phyloP scores from a whole-genome alignment of 805 yeast genomes.

The Brettanomyces bruxellensis region DNA sequence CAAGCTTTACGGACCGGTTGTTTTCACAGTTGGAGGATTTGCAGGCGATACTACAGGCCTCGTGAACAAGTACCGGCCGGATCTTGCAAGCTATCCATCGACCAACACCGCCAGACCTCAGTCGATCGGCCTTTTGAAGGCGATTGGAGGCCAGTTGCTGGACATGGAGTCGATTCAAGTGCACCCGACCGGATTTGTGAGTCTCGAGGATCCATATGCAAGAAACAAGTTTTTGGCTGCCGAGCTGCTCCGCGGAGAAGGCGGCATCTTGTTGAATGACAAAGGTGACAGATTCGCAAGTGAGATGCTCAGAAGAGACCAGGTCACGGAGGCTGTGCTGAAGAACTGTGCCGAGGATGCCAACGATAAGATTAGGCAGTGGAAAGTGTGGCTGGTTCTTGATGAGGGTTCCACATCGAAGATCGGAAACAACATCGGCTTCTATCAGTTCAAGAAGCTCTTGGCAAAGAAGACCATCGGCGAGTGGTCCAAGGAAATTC shows the following conservation, averaged over 20 bases:
- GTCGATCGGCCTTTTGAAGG: constrained; percentile 47
- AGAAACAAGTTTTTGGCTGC: constrained; percentile 48
- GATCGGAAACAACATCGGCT: constrained; percentile 44
- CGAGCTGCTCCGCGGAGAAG: constrained; percentile 59
- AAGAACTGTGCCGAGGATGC: constrained; percentile 20
- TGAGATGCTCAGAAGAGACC: constrained; percentile 52
- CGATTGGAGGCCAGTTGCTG: constrained; percentile 43
- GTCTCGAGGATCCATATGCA: constrained; percentile 30
- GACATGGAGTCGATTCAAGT: constrained; percentile 61
- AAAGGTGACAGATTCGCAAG: constrained; percentile 44
- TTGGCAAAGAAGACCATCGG: constrained; percentile 38
- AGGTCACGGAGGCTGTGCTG: constrained; percentile 50
- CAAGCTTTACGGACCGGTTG: constrained; percentile 43
- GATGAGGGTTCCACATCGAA: constrained; percentile 36
- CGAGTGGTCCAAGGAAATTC: constrained; percentile 31
- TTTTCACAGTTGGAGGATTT: constrained; percentile 58
- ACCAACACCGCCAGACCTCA: constrained; percentile 59
- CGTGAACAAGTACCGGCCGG: constrained; percentile 48
- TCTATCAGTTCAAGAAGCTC: constrained; percentile 46
- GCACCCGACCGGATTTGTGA: constrained; percentile 57
- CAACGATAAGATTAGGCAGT: constrained; percentile 20
- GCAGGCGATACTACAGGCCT: constrained; percentile 52
- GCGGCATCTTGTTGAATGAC: constrained; percentile 46
- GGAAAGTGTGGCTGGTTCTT: constrained; percentile 38
- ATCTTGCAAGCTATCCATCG: constrained; percentile 44